These are phyloP conservation scores for Neofusicoccum ribis DNA, from an alignment of 2,329 filamentous ascomycete genomes.

Conservation along the genomic window DNA sequence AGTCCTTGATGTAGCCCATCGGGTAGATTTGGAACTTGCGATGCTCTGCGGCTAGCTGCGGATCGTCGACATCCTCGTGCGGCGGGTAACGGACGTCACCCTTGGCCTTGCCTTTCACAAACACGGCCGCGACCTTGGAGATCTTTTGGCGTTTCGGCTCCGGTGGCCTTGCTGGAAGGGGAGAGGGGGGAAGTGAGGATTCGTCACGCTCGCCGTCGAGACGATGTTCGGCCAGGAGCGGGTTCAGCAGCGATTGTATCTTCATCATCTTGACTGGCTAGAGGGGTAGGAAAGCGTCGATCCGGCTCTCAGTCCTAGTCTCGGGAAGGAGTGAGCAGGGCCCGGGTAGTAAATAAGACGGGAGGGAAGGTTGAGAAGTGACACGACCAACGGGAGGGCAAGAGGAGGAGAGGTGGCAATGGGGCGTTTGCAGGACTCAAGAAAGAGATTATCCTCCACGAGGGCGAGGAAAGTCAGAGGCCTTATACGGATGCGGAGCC, in stretches of 20 bases:
- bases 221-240: slow-evolving; percentile 27
- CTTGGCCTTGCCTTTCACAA: slow-evolving; percentile 61
- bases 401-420: no score
- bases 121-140: slow-evolving; percentile 64
- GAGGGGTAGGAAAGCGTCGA: neutral
- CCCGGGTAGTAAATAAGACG: neutral
- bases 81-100: slow-evolving; percentile 74
- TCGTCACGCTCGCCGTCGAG: neutral
- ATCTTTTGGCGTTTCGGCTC: slow-evolving; percentile 54
- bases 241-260: slow-evolving; percentile 45
- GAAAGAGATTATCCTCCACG: neutral
- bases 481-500: slow-evolving; percentile 12
- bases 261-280: slow-evolving; percentile 33
- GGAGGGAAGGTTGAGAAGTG: neutral
- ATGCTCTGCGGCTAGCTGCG: slow-evolving; percentile 59
- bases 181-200: slow-evolving; percentile 19
- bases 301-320: neutral
- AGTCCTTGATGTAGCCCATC: slow-evolving; percentile 59
- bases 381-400: neutral
- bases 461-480: neutral
- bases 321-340: neutral
- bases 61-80: slow-evolving; percentile 61
- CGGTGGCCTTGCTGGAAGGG: slow-evolving; percentile 18
- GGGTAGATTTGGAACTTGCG: slow-evolving; percentile 66
- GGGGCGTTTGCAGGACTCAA: neutral